Evolutionary conservation across 73 alveolate genomes (phyloP).

Genomic region (Paramecium sexaurelia): DNA sequence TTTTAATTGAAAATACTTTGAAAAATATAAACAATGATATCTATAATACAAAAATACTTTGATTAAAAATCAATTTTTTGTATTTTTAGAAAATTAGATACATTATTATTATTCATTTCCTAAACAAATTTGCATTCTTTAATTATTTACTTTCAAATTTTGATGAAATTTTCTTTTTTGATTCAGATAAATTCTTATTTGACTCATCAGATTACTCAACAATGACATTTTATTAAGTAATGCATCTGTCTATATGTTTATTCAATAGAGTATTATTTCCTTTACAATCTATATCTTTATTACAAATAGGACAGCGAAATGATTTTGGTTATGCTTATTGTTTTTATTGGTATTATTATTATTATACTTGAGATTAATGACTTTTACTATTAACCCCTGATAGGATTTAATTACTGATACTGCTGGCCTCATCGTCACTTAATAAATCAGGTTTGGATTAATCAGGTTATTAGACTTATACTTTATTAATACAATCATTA

Average conservation of each 20-base stretch:
- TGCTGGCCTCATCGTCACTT: neutral
- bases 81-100: too few relatives aligned
- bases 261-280: constrained; percentile 56
- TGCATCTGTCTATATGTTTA: constrained; percentile 55
- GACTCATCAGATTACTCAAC: neutral
- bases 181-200: neutral
- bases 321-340: constrained; percentile 31
- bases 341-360: constrained; percentile 2
- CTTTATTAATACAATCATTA: neutral
- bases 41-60: too few relatives aligned
- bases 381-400: neutral
- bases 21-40: too few relatives aligned
- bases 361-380: neutral
- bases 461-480: neutral
- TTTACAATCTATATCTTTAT: constrained; percentile 42
- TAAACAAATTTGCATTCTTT: neutral
- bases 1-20: too few relatives aligned
- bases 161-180: neutral
- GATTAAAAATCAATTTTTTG: too few relatives aligned
- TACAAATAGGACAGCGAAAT: constrained; percentile 61
- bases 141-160: neutral
- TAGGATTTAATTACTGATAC: neutral
- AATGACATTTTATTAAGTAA: neutral
- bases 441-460: neutral
- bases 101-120: neutral